These are phyloP conservation scores for Petunia hybrid DNA, from an alignment of 305 asterid genomes.

Conservation along the genomic window DNA sequence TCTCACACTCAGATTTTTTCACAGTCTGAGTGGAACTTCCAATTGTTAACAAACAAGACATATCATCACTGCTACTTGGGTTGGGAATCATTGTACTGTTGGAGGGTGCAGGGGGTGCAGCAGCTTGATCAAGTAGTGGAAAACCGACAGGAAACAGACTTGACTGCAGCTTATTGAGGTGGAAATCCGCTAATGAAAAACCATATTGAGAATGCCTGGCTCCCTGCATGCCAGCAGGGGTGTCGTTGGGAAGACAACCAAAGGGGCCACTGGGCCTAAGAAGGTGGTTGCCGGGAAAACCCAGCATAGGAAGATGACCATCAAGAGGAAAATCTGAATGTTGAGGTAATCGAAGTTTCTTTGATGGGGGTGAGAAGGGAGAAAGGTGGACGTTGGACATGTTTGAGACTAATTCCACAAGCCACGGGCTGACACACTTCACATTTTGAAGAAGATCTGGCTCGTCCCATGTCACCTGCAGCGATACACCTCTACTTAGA, in stretches of 20 bases:
- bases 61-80: constrained; percentile 26
- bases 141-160: constrained; percentile 24
- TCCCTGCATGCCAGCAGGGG: constrained; percentile 42
- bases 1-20: constrained; percentile 35
- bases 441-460: constrained; percentile 29
- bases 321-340: not conserved
- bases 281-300: constrained; percentile 14
- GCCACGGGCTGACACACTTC: constrained; percentile 37
- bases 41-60: constrained; percentile 44
- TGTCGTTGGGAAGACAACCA: constrained; percentile 24
- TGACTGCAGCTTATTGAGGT: constrained; percentile 9
- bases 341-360: constrained; percentile 17
- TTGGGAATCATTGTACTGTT: constrained; percentile 37
- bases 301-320: constrained; percentile 1
- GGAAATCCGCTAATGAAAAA: constrained; percentile 31
- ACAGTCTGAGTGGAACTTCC: constrained; percentile 33
- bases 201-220: constrained; percentile 41
- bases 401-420: constrained; percentile 34
- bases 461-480: constrained; percentile 38
- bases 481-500: not conserved
- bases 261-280: constrained; percentile 26
- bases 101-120: constrained; percentile 18
- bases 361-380: constrained; percentile 22
- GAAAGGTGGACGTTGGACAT: constrained; percentile 23
- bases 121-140: constrained; percentile 18